Evolutionary conservation across 345 rosid genomes (phyloP).

Genomic region (Trapa bicornis): DNA sequence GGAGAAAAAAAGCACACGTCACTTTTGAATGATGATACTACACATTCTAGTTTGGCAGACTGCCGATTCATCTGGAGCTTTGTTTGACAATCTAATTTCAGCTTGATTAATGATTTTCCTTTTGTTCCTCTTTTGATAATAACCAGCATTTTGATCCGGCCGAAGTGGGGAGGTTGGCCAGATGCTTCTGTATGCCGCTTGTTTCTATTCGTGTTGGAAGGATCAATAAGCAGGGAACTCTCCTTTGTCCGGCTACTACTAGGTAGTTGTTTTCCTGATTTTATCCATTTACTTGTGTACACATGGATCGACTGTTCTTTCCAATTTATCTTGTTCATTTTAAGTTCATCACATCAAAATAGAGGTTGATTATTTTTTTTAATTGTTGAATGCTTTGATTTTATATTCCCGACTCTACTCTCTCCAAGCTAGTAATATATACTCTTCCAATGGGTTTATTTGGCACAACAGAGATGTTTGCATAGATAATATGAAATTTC

Average conservation of each 20-base stretch:
- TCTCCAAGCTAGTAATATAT: neutral
- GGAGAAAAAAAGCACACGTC: too few species aligned
- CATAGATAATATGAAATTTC: neutral
- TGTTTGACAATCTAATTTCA: neutral
- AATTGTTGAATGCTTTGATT: neutral
- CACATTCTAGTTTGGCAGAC: neutral
- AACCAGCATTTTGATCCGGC: constrained; percentile 77
- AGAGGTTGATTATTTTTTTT: neutral
- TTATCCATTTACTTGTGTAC: neutral
- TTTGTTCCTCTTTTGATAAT: neutral
- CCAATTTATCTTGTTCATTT: neutral
- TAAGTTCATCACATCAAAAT: neutral
- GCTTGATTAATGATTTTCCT: neutral
- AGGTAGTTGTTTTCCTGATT: constrained; percentile 39
- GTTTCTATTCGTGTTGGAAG: constrained; percentile 87
- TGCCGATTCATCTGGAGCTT: neutral
- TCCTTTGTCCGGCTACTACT: constrained; percentile 44
- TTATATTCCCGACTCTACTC: neutral
- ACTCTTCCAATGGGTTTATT: neutral
- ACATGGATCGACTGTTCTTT: neutral
- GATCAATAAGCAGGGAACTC: constrained; percentile 57
- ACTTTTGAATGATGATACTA: neutral
- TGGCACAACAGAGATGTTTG: neutral
- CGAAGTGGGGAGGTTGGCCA: constrained; percentile 79
- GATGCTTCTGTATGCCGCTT: constrained; percentile 90